phyloP scores from a whole-genome alignment of 768 basidiomycete species.

The Trametes villosa region DNA sequence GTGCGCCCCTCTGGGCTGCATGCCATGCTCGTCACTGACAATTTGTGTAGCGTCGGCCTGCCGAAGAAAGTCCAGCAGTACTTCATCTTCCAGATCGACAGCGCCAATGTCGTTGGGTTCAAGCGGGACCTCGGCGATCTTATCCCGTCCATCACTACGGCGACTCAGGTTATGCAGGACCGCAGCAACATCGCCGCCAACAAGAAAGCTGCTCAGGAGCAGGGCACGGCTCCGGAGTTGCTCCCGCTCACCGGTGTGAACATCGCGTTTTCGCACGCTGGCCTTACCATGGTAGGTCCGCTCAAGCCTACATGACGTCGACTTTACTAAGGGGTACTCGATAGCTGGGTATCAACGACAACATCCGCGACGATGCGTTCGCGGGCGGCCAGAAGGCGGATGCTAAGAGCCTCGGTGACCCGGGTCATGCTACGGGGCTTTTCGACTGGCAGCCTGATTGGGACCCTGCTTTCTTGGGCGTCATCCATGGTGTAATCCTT shows the following conservation, averaged over 20 bases:
- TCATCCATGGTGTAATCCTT: constrained; percentile 54
- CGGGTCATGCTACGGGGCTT: background rate
- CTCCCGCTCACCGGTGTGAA: constrained; percentile 52
- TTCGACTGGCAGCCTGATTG: constrained; percentile 42
- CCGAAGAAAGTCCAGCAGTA: constrained; percentile 57
- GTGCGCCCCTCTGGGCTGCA: background rate
- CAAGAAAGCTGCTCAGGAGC: constrained; percentile 5
- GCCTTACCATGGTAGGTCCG: constrained; percentile 40
- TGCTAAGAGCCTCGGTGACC: background rate
- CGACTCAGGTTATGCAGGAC: background rate
- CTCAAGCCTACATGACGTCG: background rate
- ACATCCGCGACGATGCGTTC: background rate
- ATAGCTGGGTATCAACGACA: background rate
- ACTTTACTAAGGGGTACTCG: background rate
- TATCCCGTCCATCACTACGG: background rate
- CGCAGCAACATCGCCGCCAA: background rate
- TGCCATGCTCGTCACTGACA: too few species aligned
- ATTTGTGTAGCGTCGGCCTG: constrained; percentile 47
- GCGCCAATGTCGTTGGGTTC: constrained; percentile 44
- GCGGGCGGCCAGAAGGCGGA: background rate
- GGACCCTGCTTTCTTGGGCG: constrained; percentile 48
- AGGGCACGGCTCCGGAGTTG: constrained; percentile 33
- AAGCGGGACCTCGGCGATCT: constrained; percentile 32
- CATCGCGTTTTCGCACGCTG: constrained; percentile 55
- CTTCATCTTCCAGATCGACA: constrained; percentile 54